A percentile compares a stretch with the other conserved stretches of the same genome.
These are phyloP conservation scores for Abrus pulchellus DNA, from an alignment of 306 rosid species.

Conservation along the genomic window DNA sequence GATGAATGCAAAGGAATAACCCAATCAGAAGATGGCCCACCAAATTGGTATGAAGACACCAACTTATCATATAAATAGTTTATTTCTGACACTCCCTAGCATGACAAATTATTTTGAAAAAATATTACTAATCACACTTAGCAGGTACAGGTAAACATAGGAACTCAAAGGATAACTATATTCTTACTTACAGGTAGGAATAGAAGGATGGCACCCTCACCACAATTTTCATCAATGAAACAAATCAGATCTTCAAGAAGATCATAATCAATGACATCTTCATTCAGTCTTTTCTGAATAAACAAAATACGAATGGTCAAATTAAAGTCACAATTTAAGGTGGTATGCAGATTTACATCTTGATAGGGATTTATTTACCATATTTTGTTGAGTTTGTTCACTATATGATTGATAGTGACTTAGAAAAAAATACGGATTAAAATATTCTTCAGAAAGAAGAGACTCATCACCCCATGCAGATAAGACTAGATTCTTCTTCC, in stretches of 20 bases:
- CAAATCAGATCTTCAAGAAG: slow-evolving; percentile 91
- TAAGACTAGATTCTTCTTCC: slow-evolving; percentile 89
- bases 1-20: slow-evolving; percentile 91
- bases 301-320: slow-evolving; percentile 36
- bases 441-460: slow-evolving; percentile 72
- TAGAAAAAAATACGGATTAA: slow-evolving; percentile 73
- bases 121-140: slow-evolving; percentile 2
- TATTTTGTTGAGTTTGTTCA: slow-evolving; percentile 80
- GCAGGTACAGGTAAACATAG: slow-evolving; percentile 25
- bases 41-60: slow-evolving; percentile 82
- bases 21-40: slow-evolving; percentile 94
- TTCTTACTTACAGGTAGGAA: slow-evolving; percentile 93
- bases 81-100: slow-evolving; percentile 88
- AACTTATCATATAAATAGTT: slow-evolving; percentile 75
- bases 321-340: slow-evolving; percentile 34
- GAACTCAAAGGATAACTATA: slow-evolving; percentile 43
- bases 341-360: slow-evolving; percentile 37
- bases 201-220: slow-evolving; percentile 89
- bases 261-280: slow-evolving; percentile 94
- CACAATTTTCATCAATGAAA: slow-evolving; percentile 77
- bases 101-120: slow-evolving; percentile 42
- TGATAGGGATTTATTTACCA: slow-evolving; percentile 60
- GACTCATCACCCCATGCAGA: slow-evolving; percentile 96
- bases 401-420: slow-evolving; percentile 71
- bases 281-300: slow-evolving; percentile 80